These are phyloP conservation scores for Gleditsia sinensis DNA, from an alignment of 306 rosid genomes.

Conservation along the genomic window DNA sequence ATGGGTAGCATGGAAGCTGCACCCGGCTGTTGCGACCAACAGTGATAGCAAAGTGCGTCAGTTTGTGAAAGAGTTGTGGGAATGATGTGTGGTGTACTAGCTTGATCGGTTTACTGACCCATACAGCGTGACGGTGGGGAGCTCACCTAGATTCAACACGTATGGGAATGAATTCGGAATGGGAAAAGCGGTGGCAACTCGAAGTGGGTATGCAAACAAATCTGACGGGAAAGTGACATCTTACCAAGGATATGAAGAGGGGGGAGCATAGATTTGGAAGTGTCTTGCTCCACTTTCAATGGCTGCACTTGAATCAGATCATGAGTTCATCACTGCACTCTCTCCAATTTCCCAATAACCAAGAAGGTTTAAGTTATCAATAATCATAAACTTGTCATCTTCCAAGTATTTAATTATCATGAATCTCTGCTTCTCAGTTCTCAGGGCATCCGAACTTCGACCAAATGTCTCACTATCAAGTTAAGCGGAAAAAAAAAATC, in stretches of 20 bases:
- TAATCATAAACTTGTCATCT: too few species aligned
- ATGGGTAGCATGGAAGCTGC: conserved; percentile 64
- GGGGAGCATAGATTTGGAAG: conserved; percentile 63
- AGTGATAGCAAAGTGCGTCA: conserved; percentile 2
- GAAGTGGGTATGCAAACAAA: conserved; percentile 61
- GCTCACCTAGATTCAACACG: conserved; percentile 60
- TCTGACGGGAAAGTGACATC: conserved; percentile 47
- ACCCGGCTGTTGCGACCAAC: conserved; percentile 42
- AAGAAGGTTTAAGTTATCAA: too few species aligned
- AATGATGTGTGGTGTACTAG: conserved; percentile 13
- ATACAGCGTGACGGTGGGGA: conserved; percentile 41
- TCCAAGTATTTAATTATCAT: too few species aligned
- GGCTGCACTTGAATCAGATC: conserved; percentile 50
- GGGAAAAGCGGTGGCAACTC: too few species aligned
- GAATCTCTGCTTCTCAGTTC: too few species aligned
- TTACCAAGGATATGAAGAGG: conserved; percentile 48
- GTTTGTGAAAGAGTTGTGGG: conserved; percentile 21
- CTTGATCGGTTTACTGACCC: neutral
- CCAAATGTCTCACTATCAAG: too few species aligned
- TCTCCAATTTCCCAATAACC: too few species aligned
- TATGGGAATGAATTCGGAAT: too few species aligned
- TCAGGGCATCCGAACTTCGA: too few species aligned
- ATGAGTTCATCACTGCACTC: conserved; percentile 46
- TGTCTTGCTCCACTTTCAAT: conserved; percentile 42
- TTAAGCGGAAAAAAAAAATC: too few species aligned